Evolutionary conservation across 768 basidiomycete genomes (phyloP).

Genomic region (Trametes sanguinea): DNA sequence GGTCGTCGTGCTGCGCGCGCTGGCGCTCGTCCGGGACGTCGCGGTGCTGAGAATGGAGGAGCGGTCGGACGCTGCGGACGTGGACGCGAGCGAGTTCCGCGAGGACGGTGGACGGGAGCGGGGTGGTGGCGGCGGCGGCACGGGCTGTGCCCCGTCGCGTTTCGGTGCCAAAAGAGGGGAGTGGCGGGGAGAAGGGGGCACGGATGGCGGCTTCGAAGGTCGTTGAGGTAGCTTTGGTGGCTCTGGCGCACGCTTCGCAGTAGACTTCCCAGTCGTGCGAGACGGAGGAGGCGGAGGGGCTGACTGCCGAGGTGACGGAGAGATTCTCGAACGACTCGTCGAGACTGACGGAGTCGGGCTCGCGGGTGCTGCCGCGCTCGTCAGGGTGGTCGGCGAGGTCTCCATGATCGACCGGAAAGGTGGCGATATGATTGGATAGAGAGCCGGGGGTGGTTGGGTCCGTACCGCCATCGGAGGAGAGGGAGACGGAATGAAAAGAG

Average conservation of each 20-base stretch:
- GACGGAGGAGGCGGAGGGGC: constrained; percentile 51
- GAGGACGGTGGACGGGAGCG: constrained; percentile 37
- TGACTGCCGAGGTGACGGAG: constrained; percentile 53
- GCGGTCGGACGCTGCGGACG: constrained; percentile 45
- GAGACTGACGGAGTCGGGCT: constrained; percentile 58
- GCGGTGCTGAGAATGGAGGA: constrained; percentile 59
- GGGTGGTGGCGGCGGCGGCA: constrained; percentile 26
- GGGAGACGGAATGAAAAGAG: constrained; percentile 81
- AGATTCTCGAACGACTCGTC: constrained; percentile 75
- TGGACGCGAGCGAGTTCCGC: constrained; percentile 36
- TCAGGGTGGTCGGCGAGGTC: constrained; percentile 7
- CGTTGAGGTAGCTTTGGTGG: constrained; percentile 35
- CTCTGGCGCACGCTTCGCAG: constrained; percentile 22
- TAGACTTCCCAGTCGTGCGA: constrained; percentile 29
- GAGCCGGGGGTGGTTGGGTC: constrained; percentile 30
- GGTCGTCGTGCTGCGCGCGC: constrained; percentile 31
- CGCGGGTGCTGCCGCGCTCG: constrained; percentile 26
- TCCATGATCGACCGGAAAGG: constrained; percentile 48
- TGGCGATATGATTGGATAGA: constrained; percentile 29
- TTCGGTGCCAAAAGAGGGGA: constrained; percentile 17
- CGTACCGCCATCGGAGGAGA: constrained; percentile 61
- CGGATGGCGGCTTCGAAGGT: constrained; percentile 23
- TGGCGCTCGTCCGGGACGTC: constrained; percentile 37
- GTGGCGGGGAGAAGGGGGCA: constrained; percentile 19
- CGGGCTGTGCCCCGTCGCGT: constrained; percentile 11